These are phyloP conservation scores for Warburgia ugandensis DNA, from an alignment of 164 flowering plant genomes.

Conservation along the genomic window DNA sequence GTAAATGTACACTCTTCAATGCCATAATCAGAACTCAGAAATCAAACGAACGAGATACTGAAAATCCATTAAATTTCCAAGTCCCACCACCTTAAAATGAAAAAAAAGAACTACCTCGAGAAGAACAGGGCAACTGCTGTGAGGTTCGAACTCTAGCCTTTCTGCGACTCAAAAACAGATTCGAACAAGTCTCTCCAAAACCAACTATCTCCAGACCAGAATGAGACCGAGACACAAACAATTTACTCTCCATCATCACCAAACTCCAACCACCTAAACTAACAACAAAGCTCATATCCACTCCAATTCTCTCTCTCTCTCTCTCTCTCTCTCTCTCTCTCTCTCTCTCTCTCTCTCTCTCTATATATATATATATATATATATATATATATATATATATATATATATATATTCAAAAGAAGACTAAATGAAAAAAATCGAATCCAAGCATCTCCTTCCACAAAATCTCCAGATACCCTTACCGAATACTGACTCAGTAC, in stretches of 20 bases:
- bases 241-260: constrained; percentile 20
- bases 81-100: background rate
- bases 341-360: too few species aligned
- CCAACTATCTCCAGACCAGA: constrained; percentile 10
- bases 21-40: too few species aligned
- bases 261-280: constrained; percentile 5
- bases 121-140: constrained; percentile 2
- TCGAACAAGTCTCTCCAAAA: constrained; percentile 8
- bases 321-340: too few species aligned
- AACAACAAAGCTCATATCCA: constrained; percentile 7
- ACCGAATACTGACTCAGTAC: constrained; percentile 8
- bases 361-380: too few species aligned
- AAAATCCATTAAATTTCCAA: background rate
- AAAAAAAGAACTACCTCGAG: constrained; percentile 9
- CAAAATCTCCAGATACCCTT: background rate
- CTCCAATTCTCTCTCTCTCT: constrained; percentile 10
- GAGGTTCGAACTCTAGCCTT: constrained; percentile 3
- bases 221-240: constrained; percentile 6
- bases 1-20: too few species aligned
- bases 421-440: background rate
- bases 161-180: constrained; percentile 2
- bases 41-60: background rate
- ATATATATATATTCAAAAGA: constrained; percentile 3
- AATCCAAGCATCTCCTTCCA: background rate
- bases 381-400: too few species aligned